Conservation (phyloP, 1,284 basidiomycete genomes). For the Sutorius eximius region DNA sequence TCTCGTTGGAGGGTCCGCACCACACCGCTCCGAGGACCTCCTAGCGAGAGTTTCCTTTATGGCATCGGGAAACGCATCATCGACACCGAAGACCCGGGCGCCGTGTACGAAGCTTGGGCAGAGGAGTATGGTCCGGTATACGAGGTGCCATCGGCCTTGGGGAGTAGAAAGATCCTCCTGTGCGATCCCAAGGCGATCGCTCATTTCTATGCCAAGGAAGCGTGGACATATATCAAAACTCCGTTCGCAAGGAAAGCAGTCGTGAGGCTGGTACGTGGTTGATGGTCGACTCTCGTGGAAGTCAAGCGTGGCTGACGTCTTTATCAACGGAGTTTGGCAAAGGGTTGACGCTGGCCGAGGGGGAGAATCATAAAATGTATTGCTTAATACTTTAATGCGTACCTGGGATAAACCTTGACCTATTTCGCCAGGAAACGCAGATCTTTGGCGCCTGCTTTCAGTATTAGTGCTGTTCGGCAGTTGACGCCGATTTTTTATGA, state of each 20-base stretch:
- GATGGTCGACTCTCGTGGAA: not conserved
- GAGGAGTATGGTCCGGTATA: constrained; percentile 10
- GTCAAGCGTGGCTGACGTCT: not conserved
- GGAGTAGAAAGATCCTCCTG: constrained; percentile 36
- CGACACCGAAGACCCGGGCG: constrained; percentile 2
- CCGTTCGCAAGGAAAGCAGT: constrained; percentile 40
- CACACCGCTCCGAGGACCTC: constrained; percentile 20
- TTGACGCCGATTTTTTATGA: not conserved
- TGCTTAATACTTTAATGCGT: not conserved
- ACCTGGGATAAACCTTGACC: not conserved
- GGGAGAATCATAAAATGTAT: constrained; percentile 15
- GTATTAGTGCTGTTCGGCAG: not conserved
- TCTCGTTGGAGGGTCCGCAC: constrained; percentile 6
- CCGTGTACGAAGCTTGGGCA: constrained; percentile 22
- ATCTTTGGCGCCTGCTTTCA: too few species aligned
- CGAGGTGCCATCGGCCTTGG: constrained; percentile 42
- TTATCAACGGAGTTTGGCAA: constrained; percentile 15
- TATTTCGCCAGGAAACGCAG: not conserved
- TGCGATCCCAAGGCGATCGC: constrained; percentile 43
- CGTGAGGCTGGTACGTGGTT: constrained; percentile 42
- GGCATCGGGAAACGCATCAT: constrained; percentile 13
- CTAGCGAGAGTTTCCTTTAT: constrained; percentile 14
- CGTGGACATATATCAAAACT: constrained; percentile 47
- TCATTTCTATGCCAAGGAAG: constrained; percentile 38
- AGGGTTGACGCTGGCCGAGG: constrained; percentile 17